Conservation (phyloP, 2,329 filamentous ascomycete species). For the Hypomyces rosellus region DNA sequence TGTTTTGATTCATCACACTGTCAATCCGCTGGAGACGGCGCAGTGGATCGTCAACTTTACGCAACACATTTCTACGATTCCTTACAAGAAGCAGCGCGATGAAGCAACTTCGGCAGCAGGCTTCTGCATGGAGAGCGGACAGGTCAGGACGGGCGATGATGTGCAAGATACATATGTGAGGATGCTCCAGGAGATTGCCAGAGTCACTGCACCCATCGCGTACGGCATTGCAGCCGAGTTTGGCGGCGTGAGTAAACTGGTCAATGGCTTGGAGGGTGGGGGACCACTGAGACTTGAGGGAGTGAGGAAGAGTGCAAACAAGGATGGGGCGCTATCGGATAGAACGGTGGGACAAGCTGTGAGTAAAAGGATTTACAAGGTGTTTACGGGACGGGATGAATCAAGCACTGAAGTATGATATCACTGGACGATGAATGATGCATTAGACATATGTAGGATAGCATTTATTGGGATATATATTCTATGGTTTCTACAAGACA, state of each 20-base stretch:
- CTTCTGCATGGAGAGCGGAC: slow-evolving; percentile 75
- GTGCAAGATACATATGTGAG: slow-evolving; percentile 61
- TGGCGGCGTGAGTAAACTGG: slow-evolving; percentile 49
- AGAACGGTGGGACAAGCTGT: slow-evolving; percentile 50
- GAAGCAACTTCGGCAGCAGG: slow-evolving; percentile 45
- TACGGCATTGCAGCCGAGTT: slow-evolving; percentile 61
- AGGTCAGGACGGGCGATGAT: slow-evolving; percentile 64
- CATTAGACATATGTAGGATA: background rate
- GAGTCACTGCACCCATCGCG: slow-evolving; percentile 66
- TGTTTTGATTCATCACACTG: slow-evolving; percentile 65
- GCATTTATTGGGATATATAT: background rate
- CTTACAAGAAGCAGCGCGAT: slow-evolving; percentile 56
- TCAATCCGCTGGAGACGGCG: slow-evolving; percentile 54
- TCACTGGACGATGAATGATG: background rate
- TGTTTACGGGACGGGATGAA: slow-evolving; percentile 53
- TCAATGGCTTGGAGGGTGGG: slow-evolving; percentile 49
- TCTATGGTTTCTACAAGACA: background rate
- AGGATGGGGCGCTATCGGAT: slow-evolving; percentile 50
- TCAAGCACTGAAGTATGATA: slow-evolving; percentile 47
- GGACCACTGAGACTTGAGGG: slow-evolving; percentile 59
- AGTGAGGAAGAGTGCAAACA: slow-evolving; percentile 51
- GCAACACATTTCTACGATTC: slow-evolving; percentile 70
- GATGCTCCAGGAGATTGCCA: slow-evolving; percentile 69
- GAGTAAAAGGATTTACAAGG: slow-evolving; percentile 52
- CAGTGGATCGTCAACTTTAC: slow-evolving; percentile 70